phyloP scores from a whole-genome alignment of 2,329 filamentous ascomycete genomes.

The Blastomyces silverae region DNA sequence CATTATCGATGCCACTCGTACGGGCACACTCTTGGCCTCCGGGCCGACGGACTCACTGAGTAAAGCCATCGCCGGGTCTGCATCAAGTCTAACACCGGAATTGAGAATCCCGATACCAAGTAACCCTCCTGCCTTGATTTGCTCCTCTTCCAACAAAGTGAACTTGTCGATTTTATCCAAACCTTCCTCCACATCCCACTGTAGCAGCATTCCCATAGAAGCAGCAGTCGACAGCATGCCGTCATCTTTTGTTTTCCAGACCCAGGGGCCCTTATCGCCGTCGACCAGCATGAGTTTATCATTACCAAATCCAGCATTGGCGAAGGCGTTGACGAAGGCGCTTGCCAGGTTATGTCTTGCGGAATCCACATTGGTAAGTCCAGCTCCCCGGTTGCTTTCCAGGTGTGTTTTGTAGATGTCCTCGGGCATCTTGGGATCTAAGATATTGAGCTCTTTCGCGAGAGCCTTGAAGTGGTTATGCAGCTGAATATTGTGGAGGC shows the following conservation, averaged over 20 bases:
- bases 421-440: constrained; percentile 93
- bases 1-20: constrained; percentile 85
- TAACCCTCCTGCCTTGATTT: constrained; percentile 85
- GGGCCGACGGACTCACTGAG: constrained; percentile 75
- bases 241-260: constrained; percentile 98
- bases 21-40: constrained; percentile 66
- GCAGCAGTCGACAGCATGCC: constrained; percentile 96
- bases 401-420: constrained; percentile 99
- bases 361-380: constrained; percentile 90
- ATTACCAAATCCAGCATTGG: constrained; percentile 88
- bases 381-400: constrained; percentile 86
- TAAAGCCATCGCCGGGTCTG: constrained; percentile 82
- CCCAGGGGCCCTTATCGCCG: constrained; percentile 84
- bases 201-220: constrained; percentile 80
- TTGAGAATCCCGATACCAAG: constrained; percentile 95
- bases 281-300: constrained; percentile 98
- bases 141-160: constrained; percentile 73
- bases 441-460: constrained; percentile 90
- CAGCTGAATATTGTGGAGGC: constrained; percentile 77
- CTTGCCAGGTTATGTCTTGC: constrained; percentile 92
- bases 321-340: constrained; percentile 93
- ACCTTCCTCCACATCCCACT: constrained; percentile 90
- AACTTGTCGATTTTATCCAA: constrained; percentile 92
- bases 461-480: constrained; percentile 90
- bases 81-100: constrained; percentile 80